A percentile compares a stretch with the other conserved stretches of the same genome.
Conservation (phyloP, 2,329 filamentous ascomycete genomes). For the Blastomyces emzantsi region DNA sequence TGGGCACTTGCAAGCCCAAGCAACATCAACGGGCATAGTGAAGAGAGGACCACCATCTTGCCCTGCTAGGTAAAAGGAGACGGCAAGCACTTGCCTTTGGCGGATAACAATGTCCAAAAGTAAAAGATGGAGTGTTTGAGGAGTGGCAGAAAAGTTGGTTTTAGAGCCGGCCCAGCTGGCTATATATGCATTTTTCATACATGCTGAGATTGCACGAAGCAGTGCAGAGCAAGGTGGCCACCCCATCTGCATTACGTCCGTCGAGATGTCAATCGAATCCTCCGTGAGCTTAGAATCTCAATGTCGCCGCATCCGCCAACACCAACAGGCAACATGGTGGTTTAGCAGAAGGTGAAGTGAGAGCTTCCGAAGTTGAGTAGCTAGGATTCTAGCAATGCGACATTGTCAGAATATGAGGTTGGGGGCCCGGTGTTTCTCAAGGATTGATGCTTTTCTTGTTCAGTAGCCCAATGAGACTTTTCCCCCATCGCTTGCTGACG, state of each 20-base stretch:
- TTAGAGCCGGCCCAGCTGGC: background rate
- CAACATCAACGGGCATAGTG: background rate
- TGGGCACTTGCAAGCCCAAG: constrained; percentile 1
- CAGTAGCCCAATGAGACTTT: background rate
- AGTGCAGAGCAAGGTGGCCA: background rate
- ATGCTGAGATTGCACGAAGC: background rate
- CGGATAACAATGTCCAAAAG: background rate
- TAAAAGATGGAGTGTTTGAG: background rate
- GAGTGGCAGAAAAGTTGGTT: background rate
- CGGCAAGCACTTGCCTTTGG: background rate
- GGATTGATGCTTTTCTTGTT: background rate
- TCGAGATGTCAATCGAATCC: background rate
- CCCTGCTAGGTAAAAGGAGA: background rate
- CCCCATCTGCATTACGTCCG: background rate
- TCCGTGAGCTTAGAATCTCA: background rate
- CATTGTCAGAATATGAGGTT: background rate
- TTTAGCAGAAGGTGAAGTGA: background rate
- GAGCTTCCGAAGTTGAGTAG: background rate
- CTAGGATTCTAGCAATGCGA: background rate
- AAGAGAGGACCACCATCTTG: background rate
- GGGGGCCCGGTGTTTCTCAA: background rate
- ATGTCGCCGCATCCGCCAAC: background rate
- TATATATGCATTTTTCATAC: background rate
- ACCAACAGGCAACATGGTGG: background rate
- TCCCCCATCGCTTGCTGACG: background rate